Conservation (phyloP, 208 protist genomes). For the Naegleria gruberi region DNA sequence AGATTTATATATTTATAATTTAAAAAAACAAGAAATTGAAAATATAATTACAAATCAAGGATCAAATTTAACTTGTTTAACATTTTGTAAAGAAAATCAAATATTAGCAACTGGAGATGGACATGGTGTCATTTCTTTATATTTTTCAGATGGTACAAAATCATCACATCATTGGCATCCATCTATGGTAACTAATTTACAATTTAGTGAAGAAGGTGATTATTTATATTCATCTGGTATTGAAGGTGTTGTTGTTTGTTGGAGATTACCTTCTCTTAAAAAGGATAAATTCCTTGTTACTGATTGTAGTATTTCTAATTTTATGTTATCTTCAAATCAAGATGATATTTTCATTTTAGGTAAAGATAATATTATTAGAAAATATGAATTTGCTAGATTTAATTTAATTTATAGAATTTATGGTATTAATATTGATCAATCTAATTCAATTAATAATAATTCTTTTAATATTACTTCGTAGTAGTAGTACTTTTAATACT, state of each 20-base stretch:
- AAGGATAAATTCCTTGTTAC: background rate
- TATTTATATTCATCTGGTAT: background rate
- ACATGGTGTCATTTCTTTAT: background rate
- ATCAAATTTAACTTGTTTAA: background rate
- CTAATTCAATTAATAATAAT: no score
- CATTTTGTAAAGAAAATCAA: background rate
- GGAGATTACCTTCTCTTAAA: background rate
- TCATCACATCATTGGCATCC: background rate
- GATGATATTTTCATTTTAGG: background rate
- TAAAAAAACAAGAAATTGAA: background rate
- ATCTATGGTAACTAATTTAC: background rate
- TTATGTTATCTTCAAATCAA: background rate
- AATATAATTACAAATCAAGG: background rate
- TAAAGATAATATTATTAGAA: background rate
- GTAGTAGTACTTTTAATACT: no score
- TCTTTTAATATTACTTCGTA: no score
- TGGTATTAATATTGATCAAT: background rate
- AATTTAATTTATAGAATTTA: background rate
- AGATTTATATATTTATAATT: background rate
- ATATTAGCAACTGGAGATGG: background rate
- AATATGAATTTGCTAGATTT: background rate
- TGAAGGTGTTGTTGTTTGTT: background rate
- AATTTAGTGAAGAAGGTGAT: conserved; percentile 5
- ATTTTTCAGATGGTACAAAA: background rate
- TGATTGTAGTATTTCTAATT: background rate